These are phyloP conservation scores for Friedmanniomyces simplex DNA, from an alignment of 495 filamentous ascomycete genomes.

Conservation along the genomic window DNA sequence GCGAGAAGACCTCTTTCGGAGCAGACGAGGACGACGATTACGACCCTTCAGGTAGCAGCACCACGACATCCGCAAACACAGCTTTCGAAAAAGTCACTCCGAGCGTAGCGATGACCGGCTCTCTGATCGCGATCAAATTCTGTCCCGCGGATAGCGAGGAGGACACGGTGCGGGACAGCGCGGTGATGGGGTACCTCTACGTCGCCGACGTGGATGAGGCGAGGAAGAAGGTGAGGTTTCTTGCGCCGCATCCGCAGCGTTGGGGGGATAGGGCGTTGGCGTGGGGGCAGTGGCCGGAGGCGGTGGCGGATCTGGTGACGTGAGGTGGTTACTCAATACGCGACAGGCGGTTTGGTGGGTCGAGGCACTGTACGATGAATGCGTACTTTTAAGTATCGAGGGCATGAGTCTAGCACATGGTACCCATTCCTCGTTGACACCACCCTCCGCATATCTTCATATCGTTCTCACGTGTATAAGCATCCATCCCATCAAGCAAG, in stretches of 20 bases:
- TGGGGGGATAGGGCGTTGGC: constrained; percentile 69
- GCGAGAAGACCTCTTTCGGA: constrained; percentile 5
- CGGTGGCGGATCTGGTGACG: constrained; percentile 28
- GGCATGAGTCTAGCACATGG: too few relatives aligned
- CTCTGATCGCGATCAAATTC: constrained; percentile 71
- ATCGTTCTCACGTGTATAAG: too few relatives aligned
- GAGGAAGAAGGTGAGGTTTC: constrained; percentile 65
- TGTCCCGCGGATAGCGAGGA: constrained; percentile 27
- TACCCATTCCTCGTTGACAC: too few relatives aligned
- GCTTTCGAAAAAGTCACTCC: constrained; percentile 48
- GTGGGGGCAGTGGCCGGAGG: constrained; percentile 34
- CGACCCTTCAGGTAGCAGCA: constrained; percentile 25
- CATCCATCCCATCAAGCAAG: too few relatives aligned
- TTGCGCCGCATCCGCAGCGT: constrained; percentile 71
- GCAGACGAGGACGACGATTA: constrained; percentile 9
- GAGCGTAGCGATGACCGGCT: constrained; percentile 50
- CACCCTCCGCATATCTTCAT: too few relatives aligned
- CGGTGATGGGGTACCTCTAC: constrained; percentile 85
- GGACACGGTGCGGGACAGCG: constrained; percentile 68
- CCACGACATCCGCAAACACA: constrained; percentile 28
- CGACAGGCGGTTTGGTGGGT: too few relatives aligned
- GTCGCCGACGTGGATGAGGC: constrained; percentile 82
- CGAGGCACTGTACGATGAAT: too few relatives aligned
- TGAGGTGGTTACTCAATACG: not conserved
- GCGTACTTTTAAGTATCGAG: too few relatives aligned